These are phyloP conservation scores for Hypomontagnella monticulosa DNA, from an alignment of 495 filamentous ascomycete species.

Conservation along the genomic window DNA sequence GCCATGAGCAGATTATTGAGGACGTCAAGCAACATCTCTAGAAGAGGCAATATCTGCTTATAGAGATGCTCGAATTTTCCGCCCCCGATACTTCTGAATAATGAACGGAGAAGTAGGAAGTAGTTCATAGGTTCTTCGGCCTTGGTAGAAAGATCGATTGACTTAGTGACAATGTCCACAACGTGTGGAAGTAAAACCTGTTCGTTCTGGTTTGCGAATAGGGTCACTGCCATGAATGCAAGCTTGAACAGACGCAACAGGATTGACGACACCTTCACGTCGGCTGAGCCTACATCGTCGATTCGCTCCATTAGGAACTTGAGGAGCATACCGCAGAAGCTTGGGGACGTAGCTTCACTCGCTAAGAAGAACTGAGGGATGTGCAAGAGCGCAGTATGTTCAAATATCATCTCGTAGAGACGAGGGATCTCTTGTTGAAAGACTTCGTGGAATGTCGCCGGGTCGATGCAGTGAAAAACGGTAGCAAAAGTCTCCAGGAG, in stretches of 20 bases:
- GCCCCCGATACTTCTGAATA: conserved; percentile 96
- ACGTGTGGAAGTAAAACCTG: conserved; percentile 95
- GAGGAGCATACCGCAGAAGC: conserved; percentile 96
- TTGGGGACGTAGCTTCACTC: conserved; percentile 95
- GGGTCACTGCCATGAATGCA: conserved; percentile 98
- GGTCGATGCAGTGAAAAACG: conserved; percentile 98
- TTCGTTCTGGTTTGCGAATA: conserved; percentile 95
- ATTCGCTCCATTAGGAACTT: conserved; percentile 97
- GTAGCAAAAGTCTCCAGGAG: conserved; percentile 97
- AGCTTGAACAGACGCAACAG: conserved; percentile 96
- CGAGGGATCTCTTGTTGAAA: conserved; percentile 97
- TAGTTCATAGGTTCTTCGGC: conserved; percentile 99
- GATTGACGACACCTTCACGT: conserved; percentile 90
- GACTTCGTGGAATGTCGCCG: conserved; percentile 97
- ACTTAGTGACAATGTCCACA: conserved; percentile 93
- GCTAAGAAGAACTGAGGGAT: conserved; percentile 98
- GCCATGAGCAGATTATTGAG: conserved; percentile 92
- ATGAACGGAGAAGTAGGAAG: conserved; percentile 88
- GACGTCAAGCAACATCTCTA: conserved; percentile 97
- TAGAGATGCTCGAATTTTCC: conserved; percentile 97
- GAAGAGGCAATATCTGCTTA: conserved; percentile 93
- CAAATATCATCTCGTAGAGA: conserved; percentile 97
- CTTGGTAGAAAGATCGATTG: conserved; percentile 92
- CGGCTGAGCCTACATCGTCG: conserved; percentile 89
- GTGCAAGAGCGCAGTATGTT: conserved; percentile 91